Conservation (phyloP, 1,139 yeast genomes). For the Yamadazyma songkhlaensis region DNA sequence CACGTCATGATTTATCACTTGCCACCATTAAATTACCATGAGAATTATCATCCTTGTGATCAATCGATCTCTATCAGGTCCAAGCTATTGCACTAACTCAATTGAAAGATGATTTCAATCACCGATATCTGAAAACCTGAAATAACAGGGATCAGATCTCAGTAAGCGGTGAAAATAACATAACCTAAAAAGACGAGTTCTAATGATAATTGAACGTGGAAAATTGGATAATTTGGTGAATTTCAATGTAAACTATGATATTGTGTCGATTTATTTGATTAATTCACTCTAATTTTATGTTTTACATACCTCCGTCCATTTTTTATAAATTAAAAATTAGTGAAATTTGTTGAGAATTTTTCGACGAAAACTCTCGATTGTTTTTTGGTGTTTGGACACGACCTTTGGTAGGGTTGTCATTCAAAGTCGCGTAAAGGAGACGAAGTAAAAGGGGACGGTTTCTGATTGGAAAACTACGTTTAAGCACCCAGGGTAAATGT, state of each 20-base stretch:
- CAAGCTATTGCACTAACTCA: no score
- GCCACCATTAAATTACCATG: no score
- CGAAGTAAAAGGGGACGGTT: background rate
- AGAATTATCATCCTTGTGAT: no score
- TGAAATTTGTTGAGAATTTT: slow-evolving; percentile 3
- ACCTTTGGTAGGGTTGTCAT: background rate
- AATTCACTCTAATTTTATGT: background rate
- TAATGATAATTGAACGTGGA: background rate
- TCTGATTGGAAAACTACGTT: no score
- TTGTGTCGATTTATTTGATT: background rate
- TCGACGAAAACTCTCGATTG: background rate
- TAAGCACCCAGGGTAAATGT: no score
- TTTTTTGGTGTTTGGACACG: background rate
- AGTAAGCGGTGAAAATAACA: no score
- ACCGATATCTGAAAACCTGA: no score
- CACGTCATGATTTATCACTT: no score
- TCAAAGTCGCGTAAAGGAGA: slow-evolving; percentile 1
- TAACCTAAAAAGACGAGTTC: background rate
- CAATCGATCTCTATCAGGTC: no score
- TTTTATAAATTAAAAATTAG: slow-evolving; percentile 11
- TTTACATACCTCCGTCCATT: slow-evolving; percentile 51
- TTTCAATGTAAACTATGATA: background rate
- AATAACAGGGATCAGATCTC: no score
- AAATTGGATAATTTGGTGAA: background rate
- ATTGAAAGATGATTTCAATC: no score